Evolutionary conservation across 495 filamentous ascomycete species (phyloP).

Genomic region (Penicillium fimorum): DNA sequence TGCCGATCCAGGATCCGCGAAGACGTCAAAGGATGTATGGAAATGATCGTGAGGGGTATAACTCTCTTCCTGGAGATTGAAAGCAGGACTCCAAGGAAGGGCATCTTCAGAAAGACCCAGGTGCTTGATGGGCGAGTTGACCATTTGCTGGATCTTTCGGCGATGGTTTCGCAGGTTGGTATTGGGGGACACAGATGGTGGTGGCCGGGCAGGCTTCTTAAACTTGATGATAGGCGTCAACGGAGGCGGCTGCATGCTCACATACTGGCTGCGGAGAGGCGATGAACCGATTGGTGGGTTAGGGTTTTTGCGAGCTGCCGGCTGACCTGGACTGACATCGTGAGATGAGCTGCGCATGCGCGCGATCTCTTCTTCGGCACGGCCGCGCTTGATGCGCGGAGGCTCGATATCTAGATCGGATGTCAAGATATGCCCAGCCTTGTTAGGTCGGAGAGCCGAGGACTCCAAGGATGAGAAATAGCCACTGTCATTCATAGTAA

Average conservation of each 20-base stretch:
- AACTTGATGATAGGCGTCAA: conserved; percentile 87
- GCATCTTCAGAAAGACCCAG: conserved; percentile 62
- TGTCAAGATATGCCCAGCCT: conserved; percentile 58
- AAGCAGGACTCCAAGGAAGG: conserved; percentile 75
- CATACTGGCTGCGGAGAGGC: conserved; percentile 53
- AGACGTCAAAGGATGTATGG: conserved; percentile 65
- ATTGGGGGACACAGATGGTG: conserved; percentile 86
- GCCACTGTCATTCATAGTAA: conserved; percentile 87
- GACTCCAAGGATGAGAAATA: conserved; percentile 98
- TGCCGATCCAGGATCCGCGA: conserved; percentile 58
- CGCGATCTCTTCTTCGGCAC: conserved; percentile 93
- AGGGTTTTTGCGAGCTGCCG: conserved; percentile 43
- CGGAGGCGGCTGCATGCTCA: conserved; percentile 68
- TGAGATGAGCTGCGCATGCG: conserved; percentile 89
- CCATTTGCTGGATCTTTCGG: conserved; percentile 78
- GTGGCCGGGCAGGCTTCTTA: conserved; percentile 75
- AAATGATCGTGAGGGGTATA: conserved; percentile 50
- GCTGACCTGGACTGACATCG: conserved; percentile 77
- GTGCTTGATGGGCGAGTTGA: conserved; percentile 80
- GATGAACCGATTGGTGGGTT: conserved; percentile 55
- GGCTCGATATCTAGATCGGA: conserved; percentile 72
- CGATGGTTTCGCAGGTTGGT: conserved; percentile 94
- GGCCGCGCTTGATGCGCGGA: conserved; percentile 77
- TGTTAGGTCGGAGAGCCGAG: conserved; percentile 73
- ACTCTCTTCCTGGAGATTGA: conserved; percentile 60